These are phyloP conservation scores for Solidago caesia DNA, from an alignment of 129 eudicot species.

Conservation along the genomic window DNA sequence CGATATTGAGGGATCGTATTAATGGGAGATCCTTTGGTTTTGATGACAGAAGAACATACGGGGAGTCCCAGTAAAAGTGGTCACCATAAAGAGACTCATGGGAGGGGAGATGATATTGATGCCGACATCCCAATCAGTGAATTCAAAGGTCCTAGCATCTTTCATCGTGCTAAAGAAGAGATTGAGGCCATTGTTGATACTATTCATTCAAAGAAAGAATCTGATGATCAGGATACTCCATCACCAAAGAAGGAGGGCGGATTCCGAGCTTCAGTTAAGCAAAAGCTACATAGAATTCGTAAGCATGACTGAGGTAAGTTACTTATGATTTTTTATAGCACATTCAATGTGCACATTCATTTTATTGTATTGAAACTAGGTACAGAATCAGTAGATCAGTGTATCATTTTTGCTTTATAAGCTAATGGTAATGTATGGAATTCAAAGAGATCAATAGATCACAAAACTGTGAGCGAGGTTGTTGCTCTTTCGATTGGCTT, in stretches of 20 bases:
- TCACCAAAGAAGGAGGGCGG: constrained; percentile 55
- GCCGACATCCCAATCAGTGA: constrained; percentile 60
- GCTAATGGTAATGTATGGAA: background rate
- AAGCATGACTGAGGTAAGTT: constrained; percentile 35
- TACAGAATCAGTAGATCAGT: background rate
- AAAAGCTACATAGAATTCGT: constrained; percentile 27
- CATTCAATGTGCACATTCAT: background rate
- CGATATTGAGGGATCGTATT: background rate
- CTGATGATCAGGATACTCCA: constrained; percentile 19
- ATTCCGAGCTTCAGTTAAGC: constrained; percentile 41
- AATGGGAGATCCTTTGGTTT: background rate
- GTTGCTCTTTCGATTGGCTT: background rate
- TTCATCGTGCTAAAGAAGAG: constrained; percentile 85
- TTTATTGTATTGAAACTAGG: too few relatives aligned
- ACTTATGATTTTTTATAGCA: constrained; percentile 9
- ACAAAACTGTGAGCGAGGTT: background rate
- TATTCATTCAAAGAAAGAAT: constrained; percentile 60
- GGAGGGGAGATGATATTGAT: constrained; percentile 61
- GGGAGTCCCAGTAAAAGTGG: constrained; percentile 33
- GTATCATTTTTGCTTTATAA: background rate
- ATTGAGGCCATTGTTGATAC: constrained; percentile 64
- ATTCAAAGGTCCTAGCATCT: constrained; percentile 68
- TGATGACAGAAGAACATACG: constrained; percentile 32
- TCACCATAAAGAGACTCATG: constrained; percentile 69
- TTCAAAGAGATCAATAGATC: background rate